phyloP scores from a whole-genome alignment of 345 rosid genomes.

The Turritis glabra region DNA sequence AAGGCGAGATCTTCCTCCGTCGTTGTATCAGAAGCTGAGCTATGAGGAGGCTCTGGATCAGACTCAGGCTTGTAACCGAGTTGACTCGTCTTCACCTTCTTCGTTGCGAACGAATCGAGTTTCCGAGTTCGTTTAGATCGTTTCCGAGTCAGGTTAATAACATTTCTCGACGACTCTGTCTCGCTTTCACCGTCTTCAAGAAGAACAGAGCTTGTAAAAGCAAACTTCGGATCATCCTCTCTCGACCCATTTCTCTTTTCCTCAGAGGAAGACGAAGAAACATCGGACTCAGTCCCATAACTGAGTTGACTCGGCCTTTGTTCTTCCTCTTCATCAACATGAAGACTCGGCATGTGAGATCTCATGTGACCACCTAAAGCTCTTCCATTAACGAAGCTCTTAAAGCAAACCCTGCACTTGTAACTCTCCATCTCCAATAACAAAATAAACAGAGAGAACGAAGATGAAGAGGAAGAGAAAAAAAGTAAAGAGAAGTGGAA shows the following conservation, averaged over 20 bases:
- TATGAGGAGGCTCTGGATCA: constrained; percentile 54
- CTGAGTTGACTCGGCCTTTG: constrained; percentile 42
- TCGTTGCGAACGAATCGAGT: constrained; percentile 28
- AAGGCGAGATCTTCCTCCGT: constrained; percentile 90
- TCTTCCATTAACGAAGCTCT: constrained; percentile 66
- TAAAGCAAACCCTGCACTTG: constrained; percentile 71
- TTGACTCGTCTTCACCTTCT: constrained; percentile 37
- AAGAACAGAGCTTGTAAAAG: constrained; percentile 49
- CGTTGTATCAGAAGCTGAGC: constrained; percentile 76
- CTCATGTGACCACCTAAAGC: constrained; percentile 87
- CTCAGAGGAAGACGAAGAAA: constrained; percentile 44
- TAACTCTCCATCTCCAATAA: constrained; percentile 58
- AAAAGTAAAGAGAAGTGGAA: constrained; percentile 49
- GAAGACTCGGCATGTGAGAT: constrained; percentile 70
- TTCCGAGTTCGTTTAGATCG: constrained; percentile 64
- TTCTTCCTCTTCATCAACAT: constrained; percentile 17
- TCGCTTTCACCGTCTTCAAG: constrained; percentile 79
- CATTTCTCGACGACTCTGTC: constrained; percentile 66
- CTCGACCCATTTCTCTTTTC: constrained; percentile 47
- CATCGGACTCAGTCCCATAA: constrained; percentile 43
- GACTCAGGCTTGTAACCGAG: constrained; percentile 40
- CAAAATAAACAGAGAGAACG: not conserved
- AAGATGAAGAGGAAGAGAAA: constrained; percentile 26
- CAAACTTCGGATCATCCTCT: constrained; percentile 64
- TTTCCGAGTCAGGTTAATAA: constrained; percentile 50